These are phyloP conservation scores for Fusarium sp. DNA, from an alignment of 2,329 filamentous ascomycete species.

Conservation along the genomic window DNA sequence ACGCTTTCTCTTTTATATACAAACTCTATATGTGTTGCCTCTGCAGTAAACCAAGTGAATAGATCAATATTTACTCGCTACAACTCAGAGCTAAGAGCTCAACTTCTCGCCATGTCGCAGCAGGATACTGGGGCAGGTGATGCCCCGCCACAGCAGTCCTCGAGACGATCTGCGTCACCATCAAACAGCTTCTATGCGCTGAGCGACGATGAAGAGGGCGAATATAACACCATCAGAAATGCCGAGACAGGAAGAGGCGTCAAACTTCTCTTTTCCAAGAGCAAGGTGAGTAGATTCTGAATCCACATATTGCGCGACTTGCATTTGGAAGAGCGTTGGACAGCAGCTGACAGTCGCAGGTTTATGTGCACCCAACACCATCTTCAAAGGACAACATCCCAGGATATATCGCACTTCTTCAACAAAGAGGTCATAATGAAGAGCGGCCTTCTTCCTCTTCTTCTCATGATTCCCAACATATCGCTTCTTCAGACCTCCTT, in stretches of 20 bases:
- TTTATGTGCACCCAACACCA: conserved; percentile 95
- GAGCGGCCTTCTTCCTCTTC: conserved; percentile 54
- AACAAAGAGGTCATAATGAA: conserved; percentile 76
- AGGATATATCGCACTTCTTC: conserved; percentile 91
- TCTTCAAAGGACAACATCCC: conserved; percentile 95
- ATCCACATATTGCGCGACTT: neutral
- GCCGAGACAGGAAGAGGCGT: conserved; percentile 82
- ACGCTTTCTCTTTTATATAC: conserved; percentile 10
- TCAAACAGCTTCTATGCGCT: conserved; percentile 92
- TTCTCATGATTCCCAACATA: conserved; percentile 53
- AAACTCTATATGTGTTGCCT: neutral
- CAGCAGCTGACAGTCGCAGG: conserved; percentile 61
- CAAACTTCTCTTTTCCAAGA: conserved; percentile 94
- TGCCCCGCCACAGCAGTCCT: conserved; percentile 44
- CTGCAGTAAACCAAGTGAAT: neutral
- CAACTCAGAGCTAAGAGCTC: conserved; percentile 7
- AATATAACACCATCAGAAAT: conserved; percentile 93
- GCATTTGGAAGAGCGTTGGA: neutral
- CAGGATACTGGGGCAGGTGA: conserved; percentile 37
- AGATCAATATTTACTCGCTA: neutral
- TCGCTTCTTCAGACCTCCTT: conserved; percentile 78
- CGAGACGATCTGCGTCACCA: conserved; percentile 71
- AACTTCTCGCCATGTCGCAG: conserved; percentile 37
- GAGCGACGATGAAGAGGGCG: conserved; percentile 95
- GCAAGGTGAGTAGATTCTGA: conserved; percentile 74